Evolutionary conservation across 1,284 basidiomycete species (phyloP).

Genomic region (Pseudozyma tsukubaensis): DNA sequence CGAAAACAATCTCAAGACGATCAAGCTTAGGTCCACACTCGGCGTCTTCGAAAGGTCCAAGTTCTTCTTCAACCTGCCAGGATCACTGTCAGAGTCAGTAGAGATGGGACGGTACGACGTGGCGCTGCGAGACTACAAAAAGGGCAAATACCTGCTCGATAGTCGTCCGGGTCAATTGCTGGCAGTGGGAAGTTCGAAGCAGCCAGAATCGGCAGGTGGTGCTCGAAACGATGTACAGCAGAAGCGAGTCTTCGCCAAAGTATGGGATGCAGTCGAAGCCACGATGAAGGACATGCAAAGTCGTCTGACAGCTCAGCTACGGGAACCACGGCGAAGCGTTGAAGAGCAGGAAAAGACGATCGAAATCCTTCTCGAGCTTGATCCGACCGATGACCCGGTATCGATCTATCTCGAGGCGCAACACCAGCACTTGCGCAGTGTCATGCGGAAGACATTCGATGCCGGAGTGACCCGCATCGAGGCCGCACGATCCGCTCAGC

Average conservation of each 20-base stretch:
- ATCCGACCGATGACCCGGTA: conserved; percentile 74
- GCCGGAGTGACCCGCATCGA: conserved; percentile 50
- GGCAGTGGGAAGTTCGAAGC: conserved; percentile 70
- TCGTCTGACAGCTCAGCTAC: conserved; percentile 80
- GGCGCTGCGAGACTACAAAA: conserved; percentile 95
- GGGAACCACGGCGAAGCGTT: conserved; percentile 80
- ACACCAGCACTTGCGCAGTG: conserved; percentile 83
- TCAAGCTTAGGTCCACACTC: conserved; percentile 89
- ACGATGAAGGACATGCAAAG: conserved; percentile 92
- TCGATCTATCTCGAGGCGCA: conserved; percentile 96
- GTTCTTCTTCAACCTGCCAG: conserved; percentile 98
- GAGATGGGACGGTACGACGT: conserved; percentile 83
- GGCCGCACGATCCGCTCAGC: conserved; percentile 12
- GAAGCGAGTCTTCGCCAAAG: conserved; percentile 91
- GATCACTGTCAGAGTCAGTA: conserved; percentile 88
- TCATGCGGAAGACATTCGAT: conserved; percentile 79
- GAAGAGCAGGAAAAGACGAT: conserved; percentile 98
- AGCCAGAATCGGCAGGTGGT: conserved; percentile 27
- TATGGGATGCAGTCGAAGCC: conserved; percentile 94
- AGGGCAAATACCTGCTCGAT: conserved; percentile 90
- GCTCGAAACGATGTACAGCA: conserved; percentile 71
- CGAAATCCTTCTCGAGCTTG: conserved; percentile 74
- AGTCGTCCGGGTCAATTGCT: conserved; percentile 83
- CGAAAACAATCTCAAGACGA: conserved; percentile 93
- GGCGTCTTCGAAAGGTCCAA: conserved; percentile 96